A percentile compares a stretch with the other conserved stretches of the same genome.
Conservation (phyloP, 371 early-diverging fungal species). For the Rhizomucor pusillus region DNA sequence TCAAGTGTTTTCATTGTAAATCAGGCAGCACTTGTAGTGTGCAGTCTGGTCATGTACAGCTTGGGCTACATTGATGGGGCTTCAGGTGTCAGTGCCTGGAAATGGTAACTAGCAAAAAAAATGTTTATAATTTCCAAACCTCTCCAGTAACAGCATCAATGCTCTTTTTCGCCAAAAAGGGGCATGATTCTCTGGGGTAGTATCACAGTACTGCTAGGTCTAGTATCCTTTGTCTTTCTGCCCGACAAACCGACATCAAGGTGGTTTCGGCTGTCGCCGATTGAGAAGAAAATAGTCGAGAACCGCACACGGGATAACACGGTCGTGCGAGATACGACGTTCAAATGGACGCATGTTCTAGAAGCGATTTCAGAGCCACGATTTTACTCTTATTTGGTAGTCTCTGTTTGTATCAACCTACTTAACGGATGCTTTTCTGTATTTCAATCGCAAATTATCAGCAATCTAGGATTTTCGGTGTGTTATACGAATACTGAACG, state of each 20-base stretch:
- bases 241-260: constrained; percentile 30
- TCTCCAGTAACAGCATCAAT: too few relatives aligned
- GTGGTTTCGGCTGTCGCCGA: constrained; percentile 24
- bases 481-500: too few relatives aligned
- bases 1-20: constrained; percentile 31
- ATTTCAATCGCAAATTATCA: constrained; percentile 28
- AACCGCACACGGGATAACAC: constrained; percentile 29
- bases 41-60: constrained; percentile 29
- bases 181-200: constrained; percentile 34
- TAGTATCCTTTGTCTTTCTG: constrained; percentile 30
- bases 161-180: too few relatives aligned
- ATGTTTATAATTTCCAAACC: too few relatives aligned
- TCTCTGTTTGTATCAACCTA: constrained; percentile 27
- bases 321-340: constrained; percentile 24
- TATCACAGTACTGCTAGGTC: constrained; percentile 22
- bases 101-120: too few relatives aligned
- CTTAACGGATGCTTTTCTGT: constrained; percentile 34
- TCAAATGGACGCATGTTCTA: constrained; percentile 23
- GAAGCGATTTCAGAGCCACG: constrained; percentile 31
- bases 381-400: constrained; percentile 27
- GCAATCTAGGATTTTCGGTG: constrained; percentile 30
- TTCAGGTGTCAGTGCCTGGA: constrained; percentile 28
- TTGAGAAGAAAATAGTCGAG: constrained; percentile 34
- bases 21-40: constrained; percentile 17
- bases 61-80: constrained; percentile 21